Base-by-base conservation (phyloP, 805 yeast genomes). In the Pichia thaimueangensis region DNA sequence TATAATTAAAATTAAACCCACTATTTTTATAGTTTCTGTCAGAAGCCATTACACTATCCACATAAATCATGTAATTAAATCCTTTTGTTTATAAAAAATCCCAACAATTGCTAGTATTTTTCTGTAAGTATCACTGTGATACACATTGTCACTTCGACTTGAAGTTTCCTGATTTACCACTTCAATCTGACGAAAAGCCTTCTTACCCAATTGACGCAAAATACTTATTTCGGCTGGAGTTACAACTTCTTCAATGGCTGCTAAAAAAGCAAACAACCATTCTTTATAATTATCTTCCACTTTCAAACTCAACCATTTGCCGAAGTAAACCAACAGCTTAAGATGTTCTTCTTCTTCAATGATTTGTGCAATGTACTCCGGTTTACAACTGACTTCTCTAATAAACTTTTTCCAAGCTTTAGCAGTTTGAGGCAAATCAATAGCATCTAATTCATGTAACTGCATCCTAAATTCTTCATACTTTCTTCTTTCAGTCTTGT, bases 331-430 rank as follows among this genome's bases (percentile, higher is more conserved):
- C 8, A 68, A 41, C 35, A 71, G 52, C 35, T 67, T 59, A 34
- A 70, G 52, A 16, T 57, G 53, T 32, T 58, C 56, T 5, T 48
- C 51, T 32, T 68, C 70, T 34, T 62, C 67, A n/a, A 72, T 40
- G 2, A 62, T 45, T 34, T 55, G 58, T 3, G 56, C 55, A 17
- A 69, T 34, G 10, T 62, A 43, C 6, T 51, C 56, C 6, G 47
- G 39, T 10, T 60, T 53, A 4, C 75, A 73, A 8, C 50, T 48
- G 16, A 60, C 57, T 15, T 59, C 53, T 41, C 61, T 57, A 2
- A 71, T 53, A 42, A 61, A 65, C 8, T 51, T 51, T 43, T 70
- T 69, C 79, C 79, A 73, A 13, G 63, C 57, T 30, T 64, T 59
- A 17, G 60, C 59, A 3, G 69, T 63, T 11, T 41, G 22, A 2